Evolutionary conservation across 1,139 yeast genomes (phyloP).

Genomic region (Geotrichum reessii): DNA sequence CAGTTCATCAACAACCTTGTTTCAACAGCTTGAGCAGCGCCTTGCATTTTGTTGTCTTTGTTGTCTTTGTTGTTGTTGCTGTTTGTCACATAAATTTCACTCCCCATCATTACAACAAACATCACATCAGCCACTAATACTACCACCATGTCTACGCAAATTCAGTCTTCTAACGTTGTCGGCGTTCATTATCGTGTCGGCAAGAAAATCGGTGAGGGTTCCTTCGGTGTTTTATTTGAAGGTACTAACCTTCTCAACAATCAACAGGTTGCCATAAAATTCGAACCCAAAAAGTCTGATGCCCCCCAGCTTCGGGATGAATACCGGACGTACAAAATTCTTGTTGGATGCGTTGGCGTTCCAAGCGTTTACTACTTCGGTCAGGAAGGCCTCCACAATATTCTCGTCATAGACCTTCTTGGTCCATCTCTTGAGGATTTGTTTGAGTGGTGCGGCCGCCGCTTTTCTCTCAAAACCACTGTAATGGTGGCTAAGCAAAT

Average conservation of each 20-base stretch:
- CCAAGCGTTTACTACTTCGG: constrained; percentile 96
- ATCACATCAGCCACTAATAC: constrained; percentile 46
- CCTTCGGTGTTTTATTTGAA: constrained; percentile 94
- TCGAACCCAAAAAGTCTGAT: constrained; percentile 91
- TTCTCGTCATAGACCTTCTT: constrained; percentile 82
- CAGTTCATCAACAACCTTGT: constrained; percentile 34
- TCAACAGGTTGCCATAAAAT: constrained; percentile 69
- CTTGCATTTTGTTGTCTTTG: neutral
- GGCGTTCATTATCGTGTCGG: constrained; percentile 90
- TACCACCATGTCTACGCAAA: constrained; percentile 8
- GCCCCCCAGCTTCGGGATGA: constrained; percentile 97
- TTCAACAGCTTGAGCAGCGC: constrained; percentile 79
- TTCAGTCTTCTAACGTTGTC: constrained; percentile 43
- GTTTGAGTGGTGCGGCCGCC: constrained; percentile 97
- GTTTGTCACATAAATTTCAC: neutral
- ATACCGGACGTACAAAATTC: constrained; percentile 82
- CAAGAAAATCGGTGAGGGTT: constrained; percentile 95
- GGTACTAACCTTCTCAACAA: constrained; percentile 81
- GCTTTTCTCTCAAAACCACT: constrained; percentile 80
- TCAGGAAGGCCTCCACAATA: constrained; percentile 94
- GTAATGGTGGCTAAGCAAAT: constrained; percentile 89
- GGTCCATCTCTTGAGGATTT: constrained; percentile 96
- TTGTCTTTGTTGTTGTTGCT: neutral
- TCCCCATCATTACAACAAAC: constrained; percentile 48
- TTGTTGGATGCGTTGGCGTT: constrained; percentile 77